These are phyloP conservation scores for Pilasporangium apinafurcum DNA, from an alignment of 352 stramenopile genomes.

Conservation along the genomic window DNA sequence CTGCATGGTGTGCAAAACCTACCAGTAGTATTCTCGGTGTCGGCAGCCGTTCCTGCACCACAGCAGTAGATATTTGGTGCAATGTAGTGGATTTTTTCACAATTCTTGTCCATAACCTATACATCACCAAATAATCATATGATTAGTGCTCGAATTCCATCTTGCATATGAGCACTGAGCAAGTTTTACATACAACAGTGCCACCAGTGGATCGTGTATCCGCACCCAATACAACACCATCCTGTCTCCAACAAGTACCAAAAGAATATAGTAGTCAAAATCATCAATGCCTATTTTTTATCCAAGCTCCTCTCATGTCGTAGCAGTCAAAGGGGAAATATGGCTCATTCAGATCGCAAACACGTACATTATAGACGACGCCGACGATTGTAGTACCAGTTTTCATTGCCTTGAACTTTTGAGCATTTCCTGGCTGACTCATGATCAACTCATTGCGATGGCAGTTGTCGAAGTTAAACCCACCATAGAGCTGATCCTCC, in stretches of 20 bases:
- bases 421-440: conserved; percentile 21
- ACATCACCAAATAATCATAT: neutral
- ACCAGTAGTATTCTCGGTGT: conserved; percentile 93
- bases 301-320: neutral
- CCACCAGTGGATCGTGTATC: conserved; percentile 97
- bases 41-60: conserved; percentile 94
- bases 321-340: neutral
- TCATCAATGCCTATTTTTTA: no score
- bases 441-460: conserved; percentile 90
- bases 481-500: conserved; percentile 49
- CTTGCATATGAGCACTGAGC: neutral
- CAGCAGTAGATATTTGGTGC: conserved; percentile 99
- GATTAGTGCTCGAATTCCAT: neutral
- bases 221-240: conserved; percentile 95
- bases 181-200: conserved; percentile 46
- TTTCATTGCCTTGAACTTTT: conserved; percentile 84
- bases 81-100: conserved; percentile 99
- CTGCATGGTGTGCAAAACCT: neutral
- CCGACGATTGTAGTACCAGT: conserved; percentile 97
- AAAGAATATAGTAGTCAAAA: no score
- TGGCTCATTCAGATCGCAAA: neutral
- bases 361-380: conserved; percentile 89
- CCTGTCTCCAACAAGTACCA: conserved; percentile 20
- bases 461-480: conserved; percentile 93
- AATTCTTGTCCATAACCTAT: conserved; percentile 98